Conservation (phyloP, 495 filamentous ascomycete genomes). For the Tuber calosporum region DNA sequence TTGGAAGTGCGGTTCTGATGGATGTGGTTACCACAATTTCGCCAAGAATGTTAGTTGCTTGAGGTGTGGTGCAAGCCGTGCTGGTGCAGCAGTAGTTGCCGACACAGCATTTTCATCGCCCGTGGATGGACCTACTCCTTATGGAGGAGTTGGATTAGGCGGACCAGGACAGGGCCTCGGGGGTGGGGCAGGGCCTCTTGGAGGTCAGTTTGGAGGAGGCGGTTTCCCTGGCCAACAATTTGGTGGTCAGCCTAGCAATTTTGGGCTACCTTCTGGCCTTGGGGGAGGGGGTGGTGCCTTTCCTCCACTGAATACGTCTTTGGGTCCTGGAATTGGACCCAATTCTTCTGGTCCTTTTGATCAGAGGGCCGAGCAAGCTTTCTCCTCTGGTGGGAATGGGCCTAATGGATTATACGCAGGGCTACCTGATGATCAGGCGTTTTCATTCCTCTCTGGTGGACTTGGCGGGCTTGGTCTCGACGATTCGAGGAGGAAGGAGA, state of each 20-base stretch:
- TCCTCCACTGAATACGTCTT: slow-evolving; percentile 72
- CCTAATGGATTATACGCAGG: slow-evolving; percentile 55
- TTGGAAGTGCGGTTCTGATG: slow-evolving; percentile 97
- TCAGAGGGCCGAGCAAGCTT: slow-evolving; percentile 86
- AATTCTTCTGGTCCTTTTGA: slow-evolving; percentile 87
- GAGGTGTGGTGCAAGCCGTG: slow-evolving; percentile 89
- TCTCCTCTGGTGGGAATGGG: slow-evolving; percentile 74
- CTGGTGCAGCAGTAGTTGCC: slow-evolving; percentile 84
- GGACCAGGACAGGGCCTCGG: slow-evolving; percentile 73
- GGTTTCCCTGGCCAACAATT: slow-evolving; percentile 65
- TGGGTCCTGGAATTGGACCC: slow-evolving; percentile 59
- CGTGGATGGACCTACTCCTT: slow-evolving; percentile 76
- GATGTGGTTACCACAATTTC: slow-evolving; percentile 98
- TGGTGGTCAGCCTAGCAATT: slow-evolving; percentile 79
- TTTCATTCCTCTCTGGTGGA: slow-evolving; percentile 79
- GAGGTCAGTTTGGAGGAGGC: slow-evolving; percentile 61
- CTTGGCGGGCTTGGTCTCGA: slow-evolving; percentile 76
- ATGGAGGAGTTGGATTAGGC: slow-evolving; percentile 51
- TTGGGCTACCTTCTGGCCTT: slow-evolving; percentile 82
- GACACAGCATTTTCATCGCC: slow-evolving; percentile 87
- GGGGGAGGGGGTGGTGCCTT: slow-evolving; percentile 73
- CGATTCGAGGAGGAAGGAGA: slow-evolving; percentile 63
- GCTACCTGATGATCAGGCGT: slow-evolving; percentile 61
- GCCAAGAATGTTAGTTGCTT: slow-evolving; percentile 98
- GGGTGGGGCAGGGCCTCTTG: slow-evolving; percentile 75